A percentile compares a stretch with the other conserved stretches of the same genome.
phyloP scores from a whole-genome alignment of 2,329 filamentous ascomycete species.

The Hypoxylon sp. region DNA sequence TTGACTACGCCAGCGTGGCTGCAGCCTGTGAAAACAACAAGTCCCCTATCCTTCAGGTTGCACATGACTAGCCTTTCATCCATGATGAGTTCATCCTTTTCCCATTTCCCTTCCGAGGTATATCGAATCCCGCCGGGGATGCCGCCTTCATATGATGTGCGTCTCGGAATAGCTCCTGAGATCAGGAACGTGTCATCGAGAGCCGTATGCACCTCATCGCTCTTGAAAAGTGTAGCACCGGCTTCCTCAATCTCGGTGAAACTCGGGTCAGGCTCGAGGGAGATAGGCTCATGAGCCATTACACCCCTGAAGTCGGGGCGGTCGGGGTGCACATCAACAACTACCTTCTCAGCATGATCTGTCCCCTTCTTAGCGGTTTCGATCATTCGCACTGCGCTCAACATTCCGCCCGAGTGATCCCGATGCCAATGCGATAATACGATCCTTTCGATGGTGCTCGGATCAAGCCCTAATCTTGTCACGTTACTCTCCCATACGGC shows the following conservation, averaged over 20 bases:
- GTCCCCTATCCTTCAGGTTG: constrained; percentile 66
- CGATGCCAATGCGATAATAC: constrained; percentile 69
- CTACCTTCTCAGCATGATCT: constrained; percentile 50
- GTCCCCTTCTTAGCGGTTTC: constrained; percentile 56
- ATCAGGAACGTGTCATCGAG: constrained; percentile 66
- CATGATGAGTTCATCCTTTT: constrained; percentile 63
- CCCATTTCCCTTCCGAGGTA: constrained; percentile 59
- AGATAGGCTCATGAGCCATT: constrained; percentile 59
- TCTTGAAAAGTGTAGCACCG: constrained; percentile 59
- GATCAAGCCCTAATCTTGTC: constrained; percentile 59
- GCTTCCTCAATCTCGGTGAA: constrained; percentile 63
- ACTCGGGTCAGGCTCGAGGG: constrained; percentile 67
- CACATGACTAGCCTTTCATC: constrained; percentile 70
- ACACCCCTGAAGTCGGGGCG: constrained; percentile 67
- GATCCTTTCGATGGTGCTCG: constrained; percentile 62
- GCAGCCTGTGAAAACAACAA: constrained; percentile 70
- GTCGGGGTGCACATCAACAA: constrained; percentile 66
- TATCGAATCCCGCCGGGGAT: constrained; percentile 58
- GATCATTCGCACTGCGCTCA: constrained; percentile 64
- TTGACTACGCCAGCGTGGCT: constrained; percentile 70
- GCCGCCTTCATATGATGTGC: constrained; percentile 64
- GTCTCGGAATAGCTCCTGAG: constrained; percentile 67
- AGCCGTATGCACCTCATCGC: constrained; percentile 60
- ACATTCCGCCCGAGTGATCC: constrained; percentile 68
- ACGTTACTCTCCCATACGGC: constrained; percentile 66